Base-by-base conservation (phyloP, 805 yeast genomes). In the Yarrowia bubula region DNA sequence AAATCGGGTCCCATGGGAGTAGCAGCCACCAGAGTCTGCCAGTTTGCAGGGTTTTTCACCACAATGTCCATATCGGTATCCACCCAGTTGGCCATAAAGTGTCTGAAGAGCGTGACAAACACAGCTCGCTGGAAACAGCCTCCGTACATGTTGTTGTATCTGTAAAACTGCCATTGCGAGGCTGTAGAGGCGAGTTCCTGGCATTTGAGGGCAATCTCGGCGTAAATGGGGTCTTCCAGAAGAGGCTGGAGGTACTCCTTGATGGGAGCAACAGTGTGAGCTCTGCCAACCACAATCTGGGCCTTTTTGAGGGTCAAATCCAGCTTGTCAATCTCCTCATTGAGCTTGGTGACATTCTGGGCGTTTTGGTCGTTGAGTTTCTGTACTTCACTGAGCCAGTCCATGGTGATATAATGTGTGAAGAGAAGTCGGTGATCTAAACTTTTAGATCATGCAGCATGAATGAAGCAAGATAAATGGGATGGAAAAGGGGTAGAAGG, bases 61-160 rank as follows among this genome's bases (percentile, higher is more conserved):
- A 58, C 64, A 33, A 43, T 43, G 22, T 13, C 35, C 43, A 43
- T 32, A n/a, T 58, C 64, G 1, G 28, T 43, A 10, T 43, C 41
- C 10, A 58, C 51, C 64, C 64, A 58, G 51, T 58, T 58, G 33
- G 41, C 33, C 28, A 58, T 22, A 58, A 58, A 44, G 43, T 58
- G 51, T 35, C 51, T 31, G 0, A 58, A 51, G 14, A 58, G 33
- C 1, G 43, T 35, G 6, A 58, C 50, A 17, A 43, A 58, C 35
- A 58, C 64, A n/a, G 64, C 64, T 3, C 51, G 64, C 51, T 58
- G 64, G 35, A 58, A 43, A 17, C 43, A 31, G 22, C 51, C 51
- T 3, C 51, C 64, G 51, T 58, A 58, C 51, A 58, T 43, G 64
- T 58, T 58, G 53, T 58, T 58, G 42, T 58, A 58, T 18, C 64